phyloP scores from a whole-genome alignment of 2,329 filamentous ascomycete species.

The Fusarium sp. region DNA sequence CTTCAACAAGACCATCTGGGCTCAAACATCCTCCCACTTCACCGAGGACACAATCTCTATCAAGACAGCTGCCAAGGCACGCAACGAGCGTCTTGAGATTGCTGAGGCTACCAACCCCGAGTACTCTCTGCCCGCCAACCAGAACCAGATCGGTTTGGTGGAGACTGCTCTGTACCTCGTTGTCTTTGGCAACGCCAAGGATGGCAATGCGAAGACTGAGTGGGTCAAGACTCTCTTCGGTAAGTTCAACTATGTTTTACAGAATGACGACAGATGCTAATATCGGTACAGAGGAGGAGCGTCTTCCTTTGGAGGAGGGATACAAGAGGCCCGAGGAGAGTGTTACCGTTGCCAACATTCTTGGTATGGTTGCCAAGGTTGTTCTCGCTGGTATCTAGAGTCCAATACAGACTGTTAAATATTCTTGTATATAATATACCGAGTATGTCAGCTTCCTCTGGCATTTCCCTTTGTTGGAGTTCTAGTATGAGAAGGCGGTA shows the following conservation, averaged over 20 bases:
- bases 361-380: conserved; percentile 33
- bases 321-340: conserved; percentile 29
- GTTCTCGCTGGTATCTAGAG: conserved; percentile 15
- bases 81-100: conserved; percentile 32
- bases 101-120: conserved; percentile 35
- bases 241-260: neutral
- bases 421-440: neutral
- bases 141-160: conserved; percentile 30
- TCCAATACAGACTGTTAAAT: neutral
- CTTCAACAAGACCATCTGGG: conserved; percentile 42
- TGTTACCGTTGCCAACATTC: conserved; percentile 31
- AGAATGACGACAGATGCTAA: neutral
- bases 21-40: conserved; percentile 30
- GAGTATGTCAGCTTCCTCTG: conserved; percentile 24
- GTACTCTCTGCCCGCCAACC: conserved; percentile 17
- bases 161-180: conserved; percentile 40
- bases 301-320: conserved; percentile 34
- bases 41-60: conserved; percentile 39
- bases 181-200: conserved; percentile 27
- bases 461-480: neutral
- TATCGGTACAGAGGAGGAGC: conserved; percentile 27
- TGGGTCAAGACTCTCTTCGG: conserved; percentile 42
- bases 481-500: neutral
- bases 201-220: conserved; percentile 35
- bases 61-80: conserved; percentile 29